phyloP scores from a whole-genome alignment of 2,329 filamentous ascomycete genomes.

The Aaosphaeria pasadenensis region DNA sequence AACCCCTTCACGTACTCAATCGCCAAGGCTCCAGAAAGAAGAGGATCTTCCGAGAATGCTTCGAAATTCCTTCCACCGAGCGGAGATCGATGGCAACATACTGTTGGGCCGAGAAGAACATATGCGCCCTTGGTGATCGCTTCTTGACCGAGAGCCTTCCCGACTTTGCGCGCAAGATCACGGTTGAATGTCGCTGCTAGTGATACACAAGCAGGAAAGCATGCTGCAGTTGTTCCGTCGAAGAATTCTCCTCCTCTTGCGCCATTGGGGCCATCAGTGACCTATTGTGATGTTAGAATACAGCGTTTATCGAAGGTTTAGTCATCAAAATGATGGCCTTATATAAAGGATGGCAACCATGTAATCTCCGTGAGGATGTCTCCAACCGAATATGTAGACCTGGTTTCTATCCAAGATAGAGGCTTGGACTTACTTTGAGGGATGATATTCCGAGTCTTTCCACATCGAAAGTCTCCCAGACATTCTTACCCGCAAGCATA shows the following conservation, averaged over 20 bases:
- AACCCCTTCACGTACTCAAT: constrained; percentile 28
- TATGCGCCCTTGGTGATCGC: constrained; percentile 17
- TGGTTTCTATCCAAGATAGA: neutral
- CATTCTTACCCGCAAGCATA: constrained; percentile 8
- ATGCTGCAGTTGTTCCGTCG: constrained; percentile 62
- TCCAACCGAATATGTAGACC: neutral
- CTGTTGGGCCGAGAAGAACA: constrained; percentile 15
- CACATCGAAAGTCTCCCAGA: constrained; percentile 10
- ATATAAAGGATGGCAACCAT: neutral
- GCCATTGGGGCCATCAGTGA: constrained; percentile 65
- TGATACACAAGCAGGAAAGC: constrained; percentile 71
- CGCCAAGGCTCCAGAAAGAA: constrained; percentile 4
- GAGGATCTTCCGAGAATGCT: constrained; percentile 8
- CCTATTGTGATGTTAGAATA: constrained; percentile 21
- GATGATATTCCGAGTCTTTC: constrained; percentile 6
- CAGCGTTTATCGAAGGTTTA: neutral
- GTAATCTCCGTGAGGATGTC: too few relatives aligned
- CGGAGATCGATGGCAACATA: constrained; percentile 17
- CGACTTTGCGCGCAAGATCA: constrained; percentile 18
- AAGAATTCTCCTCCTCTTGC: constrained; percentile 62
- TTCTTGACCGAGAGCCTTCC: constrained; percentile 22
- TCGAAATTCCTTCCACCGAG: constrained; percentile 10
- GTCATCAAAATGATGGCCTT: neutral
- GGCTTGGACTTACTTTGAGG: constrained; percentile 6
- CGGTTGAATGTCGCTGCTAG: constrained; percentile 41